These are phyloP conservation scores for Capronia americana DNA, from an alignment of 2,329 filamentous ascomycete genomes.

Conservation along the genomic window DNA sequence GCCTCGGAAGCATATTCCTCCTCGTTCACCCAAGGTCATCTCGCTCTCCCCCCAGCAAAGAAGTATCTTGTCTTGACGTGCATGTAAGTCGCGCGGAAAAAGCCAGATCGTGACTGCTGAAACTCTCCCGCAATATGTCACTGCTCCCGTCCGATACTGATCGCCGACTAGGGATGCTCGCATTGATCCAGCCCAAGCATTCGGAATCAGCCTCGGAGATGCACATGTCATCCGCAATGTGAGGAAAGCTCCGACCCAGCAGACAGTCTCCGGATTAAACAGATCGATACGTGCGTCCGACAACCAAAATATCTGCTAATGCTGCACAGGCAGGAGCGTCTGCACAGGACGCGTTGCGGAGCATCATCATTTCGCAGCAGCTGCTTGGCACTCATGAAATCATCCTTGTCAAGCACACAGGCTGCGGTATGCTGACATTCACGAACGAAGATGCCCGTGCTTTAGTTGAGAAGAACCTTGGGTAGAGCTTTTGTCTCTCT, in stretches of 20 bases:
- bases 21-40: slow-evolving; percentile 68
- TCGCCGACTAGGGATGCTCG: slow-evolving; percentile 67
- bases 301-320: not conserved
- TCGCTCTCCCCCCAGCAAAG: slow-evolving; percentile 72
- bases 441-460: slow-evolving; percentile 62
- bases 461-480: slow-evolving; percentile 66
- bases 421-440: slow-evolving; percentile 75
- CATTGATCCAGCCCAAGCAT: slow-evolving; percentile 69
- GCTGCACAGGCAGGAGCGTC: slow-evolving; percentile 62
- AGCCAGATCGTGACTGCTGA: not conserved
- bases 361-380: slow-evolving; percentile 78
- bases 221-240: slow-evolving; percentile 78
- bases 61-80: slow-evolving; percentile 75
- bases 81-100: slow-evolving; percentile 54
- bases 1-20: slow-evolving; percentile 65
- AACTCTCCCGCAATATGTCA: not conserved
- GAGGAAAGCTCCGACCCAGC: slow-evolving; percentile 8
- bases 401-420: slow-evolving; percentile 75
- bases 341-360: slow-evolving; percentile 72
- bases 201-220: slow-evolving; percentile 74
- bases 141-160: not conserved
- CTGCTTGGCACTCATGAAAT: slow-evolving; percentile 78
- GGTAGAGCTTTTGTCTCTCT: slow-evolving; percentile 41
- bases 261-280: not conserved
- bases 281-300: not conserved